phyloP scores from a whole-genome alignment of 352 stramenopile genomes.

The Phytopythium montanum region DNA sequence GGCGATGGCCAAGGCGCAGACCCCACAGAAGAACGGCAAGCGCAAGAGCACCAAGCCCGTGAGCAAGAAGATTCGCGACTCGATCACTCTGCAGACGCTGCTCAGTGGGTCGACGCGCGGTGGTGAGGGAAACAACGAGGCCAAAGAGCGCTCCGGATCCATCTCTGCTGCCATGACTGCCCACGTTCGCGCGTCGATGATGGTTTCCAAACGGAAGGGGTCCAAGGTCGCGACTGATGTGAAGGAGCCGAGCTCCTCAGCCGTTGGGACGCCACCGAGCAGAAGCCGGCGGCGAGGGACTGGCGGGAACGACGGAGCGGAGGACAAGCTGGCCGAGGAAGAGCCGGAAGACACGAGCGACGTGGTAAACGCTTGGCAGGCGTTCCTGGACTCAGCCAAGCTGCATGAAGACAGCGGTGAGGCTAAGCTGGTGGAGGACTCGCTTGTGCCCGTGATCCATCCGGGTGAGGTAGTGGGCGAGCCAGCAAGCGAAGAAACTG shows the following conservation, averaged over 20 bases:
- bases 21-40: slow-evolving; percentile 9
- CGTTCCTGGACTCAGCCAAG: slow-evolving; percentile 45
- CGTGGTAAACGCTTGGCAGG: slow-evolving; percentile 54
- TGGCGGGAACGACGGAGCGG: not conserved
- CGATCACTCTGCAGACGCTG: not conserved
- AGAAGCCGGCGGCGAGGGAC: slow-evolving; percentile 10
- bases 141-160: not conserved
- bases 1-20: not conserved
- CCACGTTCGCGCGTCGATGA: slow-evolving; percentile 10
- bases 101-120: not conserved
- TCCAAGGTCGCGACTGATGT: slow-evolving; percentile 4
- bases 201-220: slow-evolving; percentile 13
- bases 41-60: slow-evolving; percentile 7
- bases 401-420: slow-evolving; percentile 6
- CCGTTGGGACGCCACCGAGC: not conserved
- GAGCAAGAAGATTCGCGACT: slow-evolving; percentile 4
- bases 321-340: slow-evolving; percentile 21
- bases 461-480: not conserved
- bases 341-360: slow-evolving; percentile 58
- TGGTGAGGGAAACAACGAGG: not conserved
- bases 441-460: not conserved
- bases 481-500: not conserved
- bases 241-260: not conserved
- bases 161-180: not conserved
- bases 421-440: not conserved